Base-by-base conservation (phyloP, 805 yeast genomes). In the Teunomyces panamensis region DNA sequence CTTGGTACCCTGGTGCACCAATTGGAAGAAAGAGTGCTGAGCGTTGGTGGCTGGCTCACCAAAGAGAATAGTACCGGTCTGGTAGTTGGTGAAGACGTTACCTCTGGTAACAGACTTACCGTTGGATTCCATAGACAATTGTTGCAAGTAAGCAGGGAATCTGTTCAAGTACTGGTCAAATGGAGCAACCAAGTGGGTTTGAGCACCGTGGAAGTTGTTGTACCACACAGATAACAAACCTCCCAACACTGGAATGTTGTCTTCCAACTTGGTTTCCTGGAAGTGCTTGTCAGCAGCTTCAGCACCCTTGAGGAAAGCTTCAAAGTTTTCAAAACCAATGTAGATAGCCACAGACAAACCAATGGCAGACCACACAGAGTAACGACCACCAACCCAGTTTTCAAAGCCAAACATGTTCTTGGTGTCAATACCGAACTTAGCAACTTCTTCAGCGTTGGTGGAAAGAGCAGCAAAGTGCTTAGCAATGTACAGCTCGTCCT, bases 311-410 rank as follows among this genome's bases (percentile, higher is more conserved):
- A 94, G 79, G 81, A 94, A 89, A 51, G 80, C 80, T 55, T 88
- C 92, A 63, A 94, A 94, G 81, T 90, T 88, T 55, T 94, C 98
- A 70, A 68, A 94, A 56, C 99, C 99, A 68, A 94, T 85, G 82
- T 87, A 94, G 59, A 94, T 74, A 60, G 96, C 96, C 54, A 94
- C 92, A 27, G 97, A 88, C 60, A 94, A 82, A 53, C 99, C 99
- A 69, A 94, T 94, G 54, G 99, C 95, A 37, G 96, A 88, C 99
- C 99, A 94, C 53, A 94, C 99, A n/a, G 99, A 94, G 84, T 94
- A 94, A 74, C 99, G 87, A 67, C 99, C 99, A 65, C 99, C 99
- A 56, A 94, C 99, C 99, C 99, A 94, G 75, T 77, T 85, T 71
- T 91, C 97, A 64, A 94, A 94, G 55, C 96, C 98, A 73, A 94